Percentiles rank a stretch among this genome's conserved stretches.
phyloP scores from a whole-genome alignment of 495 filamentous ascomycete species.

The Pseudomonodictys pantanalensis region DNA sequence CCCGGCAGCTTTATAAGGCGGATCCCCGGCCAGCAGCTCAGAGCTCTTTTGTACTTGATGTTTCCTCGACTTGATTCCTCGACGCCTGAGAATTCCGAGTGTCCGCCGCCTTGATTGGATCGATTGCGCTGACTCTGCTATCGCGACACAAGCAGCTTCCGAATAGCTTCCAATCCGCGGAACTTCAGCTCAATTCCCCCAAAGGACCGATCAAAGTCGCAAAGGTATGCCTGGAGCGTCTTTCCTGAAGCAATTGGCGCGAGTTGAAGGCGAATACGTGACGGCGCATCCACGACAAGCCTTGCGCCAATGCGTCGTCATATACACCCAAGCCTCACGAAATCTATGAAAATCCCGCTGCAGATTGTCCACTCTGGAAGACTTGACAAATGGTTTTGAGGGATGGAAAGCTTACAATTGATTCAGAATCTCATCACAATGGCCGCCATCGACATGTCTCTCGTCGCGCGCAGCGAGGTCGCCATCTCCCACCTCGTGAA shows the following conservation, averaged over 20 bases:
- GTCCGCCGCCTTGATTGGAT: conserved; percentile 4
- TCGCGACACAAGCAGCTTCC: conserved; percentile 11
- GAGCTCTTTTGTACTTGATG: background rate
- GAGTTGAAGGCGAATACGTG: background rate
- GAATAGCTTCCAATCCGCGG: conserved; percentile 18
- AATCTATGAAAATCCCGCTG: background rate
- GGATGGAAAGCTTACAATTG: background rate
- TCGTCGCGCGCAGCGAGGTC: conserved; percentile 31
- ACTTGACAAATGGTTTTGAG: background rate
- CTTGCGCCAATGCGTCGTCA: background rate
- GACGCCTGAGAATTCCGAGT: background rate
- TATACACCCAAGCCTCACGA: background rate
- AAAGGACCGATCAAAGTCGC: conserved; percentile 1
- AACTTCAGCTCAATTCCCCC: background rate
- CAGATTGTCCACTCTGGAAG: background rate
- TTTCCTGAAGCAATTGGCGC: conserved; percentile 7
- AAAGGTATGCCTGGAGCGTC: conserved; percentile 19
- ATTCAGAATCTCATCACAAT: conserved; percentile 30
- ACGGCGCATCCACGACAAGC: background rate
- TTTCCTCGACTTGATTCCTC: background rate
- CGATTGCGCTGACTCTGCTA: conserved; percentile 22
- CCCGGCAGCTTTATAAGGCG: conserved; percentile 12
- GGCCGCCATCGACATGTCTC: conserved; percentile 41
- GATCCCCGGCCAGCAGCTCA: background rate
- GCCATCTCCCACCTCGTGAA: conserved; percentile 37